Evolutionary conservation across 768 basidiomycete genomes (phyloP).

Genomic region (Tulasnella sp.): DNA sequence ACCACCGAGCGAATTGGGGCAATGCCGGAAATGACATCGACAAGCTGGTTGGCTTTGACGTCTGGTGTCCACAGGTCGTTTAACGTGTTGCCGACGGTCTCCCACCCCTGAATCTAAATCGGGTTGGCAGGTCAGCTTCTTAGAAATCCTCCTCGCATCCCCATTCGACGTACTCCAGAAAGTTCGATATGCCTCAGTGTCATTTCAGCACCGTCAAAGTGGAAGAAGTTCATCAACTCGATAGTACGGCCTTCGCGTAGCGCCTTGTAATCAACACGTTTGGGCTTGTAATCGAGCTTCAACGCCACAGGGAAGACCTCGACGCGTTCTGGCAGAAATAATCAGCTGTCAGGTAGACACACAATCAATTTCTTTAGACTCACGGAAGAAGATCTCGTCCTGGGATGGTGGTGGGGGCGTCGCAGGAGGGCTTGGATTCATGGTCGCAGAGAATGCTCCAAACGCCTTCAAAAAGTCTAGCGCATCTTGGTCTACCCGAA

Average conservation of each 20-base stretch:
- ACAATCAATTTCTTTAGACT: constrained; percentile 40
- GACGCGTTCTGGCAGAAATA: constrained; percentile 67
- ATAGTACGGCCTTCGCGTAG: constrained; percentile 89
- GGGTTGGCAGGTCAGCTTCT: background rate
- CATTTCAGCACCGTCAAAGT: constrained; percentile 99
- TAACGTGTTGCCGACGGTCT: constrained; percentile 83
- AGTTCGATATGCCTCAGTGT: constrained; percentile 90
- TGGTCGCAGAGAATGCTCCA: constrained; percentile 80
- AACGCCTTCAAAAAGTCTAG: constrained; percentile 97
- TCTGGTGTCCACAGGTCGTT: constrained; percentile 99
- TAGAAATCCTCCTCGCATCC: constrained; percentile 6
- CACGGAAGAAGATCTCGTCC: constrained; percentile 75
- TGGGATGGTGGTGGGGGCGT: constrained; percentile 43
- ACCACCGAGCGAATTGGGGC: too few species aligned
- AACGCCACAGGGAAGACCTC: constrained; percentile 95
- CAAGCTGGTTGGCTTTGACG: constrained; percentile 97
- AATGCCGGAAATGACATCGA: constrained; percentile 95
- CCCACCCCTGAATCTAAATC: constrained; percentile 86
- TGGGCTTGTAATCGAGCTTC: constrained; percentile 98
- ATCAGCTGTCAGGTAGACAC: background rate
- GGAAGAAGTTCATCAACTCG: constrained; percentile 99
- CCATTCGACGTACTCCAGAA: constrained; percentile 68
- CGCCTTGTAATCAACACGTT: constrained; percentile 92
- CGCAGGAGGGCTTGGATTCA: constrained; percentile 46
- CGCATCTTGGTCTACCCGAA: constrained; percentile 98